Percentiles rank a stretch among this genome's conserved stretches.
phyloP scores from a whole-genome alignment of 2,329 filamentous ascomycete species.

The Alternaria brassicae region DNA sequence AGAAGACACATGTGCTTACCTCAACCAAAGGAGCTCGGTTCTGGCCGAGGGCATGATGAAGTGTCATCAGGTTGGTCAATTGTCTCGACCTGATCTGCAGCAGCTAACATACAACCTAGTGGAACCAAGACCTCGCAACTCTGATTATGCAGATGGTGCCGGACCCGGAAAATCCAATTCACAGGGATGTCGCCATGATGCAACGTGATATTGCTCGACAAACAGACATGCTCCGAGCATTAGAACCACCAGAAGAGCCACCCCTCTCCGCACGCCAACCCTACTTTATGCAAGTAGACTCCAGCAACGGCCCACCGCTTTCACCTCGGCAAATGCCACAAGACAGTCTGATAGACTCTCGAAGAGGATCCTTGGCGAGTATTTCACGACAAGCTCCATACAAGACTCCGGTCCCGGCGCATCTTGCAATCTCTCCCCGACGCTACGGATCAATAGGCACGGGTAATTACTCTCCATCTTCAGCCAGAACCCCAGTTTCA shows the following conservation, averaged over 20 bases:
- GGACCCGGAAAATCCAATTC: slow-evolving; percentile 75
- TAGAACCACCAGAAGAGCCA: slow-evolving; percentile 68
- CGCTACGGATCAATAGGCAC: slow-evolving; percentile 88
- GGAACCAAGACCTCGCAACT: slow-evolving; percentile 84
- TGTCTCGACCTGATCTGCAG: slow-evolving; percentile 25
- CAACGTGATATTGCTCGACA: slow-evolving; percentile 69
- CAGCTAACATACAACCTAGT: slow-evolving; percentile 57
- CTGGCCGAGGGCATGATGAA: slow-evolving; percentile 81
- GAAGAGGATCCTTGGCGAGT: slow-evolving; percentile 69
- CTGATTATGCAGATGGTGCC: slow-evolving; percentile 76
- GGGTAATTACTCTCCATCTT: slow-evolving; percentile 71
- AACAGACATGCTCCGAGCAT: slow-evolving; percentile 62
- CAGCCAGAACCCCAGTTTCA: slow-evolving; percentile 74
- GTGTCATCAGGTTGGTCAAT: slow-evolving; percentile 66
- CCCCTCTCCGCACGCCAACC: slow-evolving; percentile 63
- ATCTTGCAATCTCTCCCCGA: slow-evolving; percentile 77
- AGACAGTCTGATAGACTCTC: slow-evolving; percentile 70
- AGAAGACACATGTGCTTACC: slow-evolving; percentile 80
- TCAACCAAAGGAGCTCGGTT: slow-evolving; percentile 81
- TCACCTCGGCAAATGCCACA: slow-evolving; percentile 87
- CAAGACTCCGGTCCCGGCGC: slow-evolving; percentile 80
- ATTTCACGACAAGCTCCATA: slow-evolving; percentile 69
- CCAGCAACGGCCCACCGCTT: slow-evolving; percentile 69
- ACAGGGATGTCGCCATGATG: slow-evolving; percentile 71
- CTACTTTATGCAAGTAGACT: slow-evolving; percentile 53